phyloP scores from a whole-genome alignment of 495 filamentous ascomycete species.

The Hypoxylon subgilvum region DNA sequence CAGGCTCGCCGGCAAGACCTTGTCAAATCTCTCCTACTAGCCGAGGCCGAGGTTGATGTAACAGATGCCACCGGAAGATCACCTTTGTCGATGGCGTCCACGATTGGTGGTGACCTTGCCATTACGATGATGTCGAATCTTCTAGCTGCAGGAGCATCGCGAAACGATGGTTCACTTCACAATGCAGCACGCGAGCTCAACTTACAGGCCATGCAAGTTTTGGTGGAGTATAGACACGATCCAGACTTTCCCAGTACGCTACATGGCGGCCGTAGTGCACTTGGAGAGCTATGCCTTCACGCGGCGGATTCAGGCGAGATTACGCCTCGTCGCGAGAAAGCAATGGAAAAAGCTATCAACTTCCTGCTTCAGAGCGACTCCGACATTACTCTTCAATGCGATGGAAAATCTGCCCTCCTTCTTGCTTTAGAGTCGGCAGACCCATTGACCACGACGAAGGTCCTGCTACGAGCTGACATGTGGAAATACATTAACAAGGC shows the following conservation, averaged over 20 bases:
- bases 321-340: slow-evolving; percentile 47
- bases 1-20: slow-evolving; percentile 50
- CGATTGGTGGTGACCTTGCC: slow-evolving; percentile 54
- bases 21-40: slow-evolving; percentile 49
- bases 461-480: slow-evolving; percentile 52
- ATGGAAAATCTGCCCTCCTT: slow-evolving; percentile 53
- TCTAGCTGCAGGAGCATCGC: slow-evolving; percentile 51
- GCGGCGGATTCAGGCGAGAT: slow-evolving; percentile 47
- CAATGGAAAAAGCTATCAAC: slow-evolving; percentile 55
- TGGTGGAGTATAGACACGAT: slow-evolving; percentile 54
- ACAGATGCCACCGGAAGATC: slow-evolving; percentile 52
- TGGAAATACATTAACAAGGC: slow-evolving; percentile 55
- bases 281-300: slow-evolving; percentile 57
- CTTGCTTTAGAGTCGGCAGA: slow-evolving; percentile 53
- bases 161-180: slow-evolving; percentile 58
- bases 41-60: slow-evolving; percentile 54
- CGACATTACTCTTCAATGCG: slow-evolving; percentile 50
- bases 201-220: slow-evolving; percentile 48
- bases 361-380: slow-evolving; percentile 49
- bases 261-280: slow-evolving; percentile 54
- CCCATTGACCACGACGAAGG: slow-evolving; percentile 50
- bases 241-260: slow-evolving; percentile 56
- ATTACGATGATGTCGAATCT: slow-evolving; percentile 53
- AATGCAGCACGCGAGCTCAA: slow-evolving; percentile 56
- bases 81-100: slow-evolving; percentile 54